These are phyloP conservation scores for Berkeleyomyces basicola DNA, from an alignment of 2,329 filamentous ascomycete species.

Conservation along the genomic window DNA sequence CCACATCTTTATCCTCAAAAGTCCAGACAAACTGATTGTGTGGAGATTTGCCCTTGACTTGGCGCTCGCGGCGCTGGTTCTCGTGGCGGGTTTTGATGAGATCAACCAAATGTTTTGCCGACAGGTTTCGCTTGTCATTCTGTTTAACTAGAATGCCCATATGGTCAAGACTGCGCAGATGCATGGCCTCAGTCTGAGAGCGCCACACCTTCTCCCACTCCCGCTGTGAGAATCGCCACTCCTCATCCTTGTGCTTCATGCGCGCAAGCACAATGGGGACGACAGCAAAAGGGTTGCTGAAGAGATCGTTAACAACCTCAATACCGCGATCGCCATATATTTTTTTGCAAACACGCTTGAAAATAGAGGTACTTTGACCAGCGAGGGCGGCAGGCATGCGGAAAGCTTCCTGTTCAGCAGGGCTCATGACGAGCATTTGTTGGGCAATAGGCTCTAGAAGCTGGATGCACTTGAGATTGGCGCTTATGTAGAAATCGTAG, in stretches of 20 bases:
- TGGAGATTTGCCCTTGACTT: constrained; percentile 41
- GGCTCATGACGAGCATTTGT: constrained; percentile 65
- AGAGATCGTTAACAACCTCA: constrained; percentile 76
- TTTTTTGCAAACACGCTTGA: constrained; percentile 94
- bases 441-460: constrained; percentile 88
- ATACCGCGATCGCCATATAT: constrained; percentile 82
- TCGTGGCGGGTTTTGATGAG: constrained; percentile 87
- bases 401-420: constrained; percentile 57
- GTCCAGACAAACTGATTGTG: constrained; percentile 61
- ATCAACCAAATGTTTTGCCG: constrained; percentile 75
- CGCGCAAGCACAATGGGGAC: constrained; percentile 77
- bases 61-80: constrained; percentile 62
- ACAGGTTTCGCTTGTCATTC: constrained; percentile 79
- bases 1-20: constrained; percentile 54
- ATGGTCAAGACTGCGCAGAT: constrained; percentile 91
- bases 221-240: constrained; percentile 91
- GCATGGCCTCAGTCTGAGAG: constrained; percentile 83
- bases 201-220: constrained; percentile 99
- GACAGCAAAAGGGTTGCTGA: constrained; percentile 66
- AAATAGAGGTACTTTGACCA: constrained; percentile 89
- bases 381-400: constrained; percentile 69
- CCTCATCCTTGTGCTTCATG: constrained; percentile 89
- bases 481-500: constrained; percentile 96
- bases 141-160: constrained; percentile 84
- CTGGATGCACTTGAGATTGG: constrained; percentile 86